Conservation (phyloP, 148 eudicot species). For the Heliosperma pusillum region DNA sequence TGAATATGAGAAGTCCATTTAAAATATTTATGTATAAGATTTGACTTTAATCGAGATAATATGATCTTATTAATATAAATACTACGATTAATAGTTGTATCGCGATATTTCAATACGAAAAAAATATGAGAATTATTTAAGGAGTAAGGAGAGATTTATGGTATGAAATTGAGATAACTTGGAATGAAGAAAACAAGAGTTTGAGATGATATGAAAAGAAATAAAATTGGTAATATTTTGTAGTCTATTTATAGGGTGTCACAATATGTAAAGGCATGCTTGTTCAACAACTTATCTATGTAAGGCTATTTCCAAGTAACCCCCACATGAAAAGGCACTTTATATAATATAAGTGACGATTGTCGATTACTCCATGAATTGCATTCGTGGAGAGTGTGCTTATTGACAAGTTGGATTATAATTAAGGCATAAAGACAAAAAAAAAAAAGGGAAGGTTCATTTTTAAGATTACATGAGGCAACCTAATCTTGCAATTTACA, state of each 20-base stretch:
- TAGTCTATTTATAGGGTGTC: slow-evolving; percentile 4
- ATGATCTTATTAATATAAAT: no score
- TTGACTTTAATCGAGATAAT: no score
- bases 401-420: slow-evolving; percentile 9
- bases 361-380: slow-evolving; percentile 7
- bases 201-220: not conserved
- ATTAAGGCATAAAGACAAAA: not conserved
- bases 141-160: not conserved
- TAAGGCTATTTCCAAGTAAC: slow-evolving; percentile 6
- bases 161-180: not conserved
- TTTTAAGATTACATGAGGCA: not conserved
- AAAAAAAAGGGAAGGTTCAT: not conserved
- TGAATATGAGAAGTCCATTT: not conserved
- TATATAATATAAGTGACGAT: not conserved
- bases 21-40: not conserved
- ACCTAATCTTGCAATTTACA: slow-evolving; percentile 2
- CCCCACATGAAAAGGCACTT: slow-evolving; percentile 8
- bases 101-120: no score
- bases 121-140: no score
- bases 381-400: slow-evolving; percentile 1
- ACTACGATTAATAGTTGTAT: no score
- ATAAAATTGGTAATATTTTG: not conserved
- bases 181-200: not conserved
- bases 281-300: not conserved
- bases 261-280: not conserved